phyloP scores from a whole-genome alignment of 495 filamentous ascomycete species.

The Xylaria longipes region DNA sequence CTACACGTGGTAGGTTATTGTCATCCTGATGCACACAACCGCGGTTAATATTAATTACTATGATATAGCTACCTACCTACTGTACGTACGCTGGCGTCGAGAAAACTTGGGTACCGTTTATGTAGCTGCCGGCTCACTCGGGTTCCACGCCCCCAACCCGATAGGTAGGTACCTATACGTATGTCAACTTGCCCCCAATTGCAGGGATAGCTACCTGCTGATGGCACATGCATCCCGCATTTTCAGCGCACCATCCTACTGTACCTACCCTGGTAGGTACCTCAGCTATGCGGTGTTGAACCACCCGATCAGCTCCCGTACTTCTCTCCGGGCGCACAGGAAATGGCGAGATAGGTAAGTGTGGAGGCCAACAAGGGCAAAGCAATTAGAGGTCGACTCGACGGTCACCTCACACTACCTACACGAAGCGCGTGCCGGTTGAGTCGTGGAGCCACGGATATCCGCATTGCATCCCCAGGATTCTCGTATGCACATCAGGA shows the following conservation, averaged over 20 bases:
- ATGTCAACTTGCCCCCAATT: background rate
- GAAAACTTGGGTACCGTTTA: background rate
- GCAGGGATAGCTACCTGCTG: background rate
- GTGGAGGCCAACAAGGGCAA: background rate
- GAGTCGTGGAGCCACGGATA: background rate
- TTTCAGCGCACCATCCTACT: background rate
- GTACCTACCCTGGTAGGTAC: background rate
- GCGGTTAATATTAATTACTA: background rate
- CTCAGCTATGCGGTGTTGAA: background rate
- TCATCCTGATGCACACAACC: background rate
- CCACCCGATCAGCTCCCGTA: background rate
- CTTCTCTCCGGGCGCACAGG: background rate
- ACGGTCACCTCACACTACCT: background rate
- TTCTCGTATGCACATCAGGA: constrained; percentile 16
- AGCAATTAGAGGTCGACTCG: background rate
- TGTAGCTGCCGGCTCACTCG: background rate
- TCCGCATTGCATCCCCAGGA: background rate
- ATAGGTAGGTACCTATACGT: no score
- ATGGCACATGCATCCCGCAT: background rate
- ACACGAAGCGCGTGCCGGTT: background rate
- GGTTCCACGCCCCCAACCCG: background rate
- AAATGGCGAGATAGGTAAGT: background rate
- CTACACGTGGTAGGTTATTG: constrained; percentile 8
- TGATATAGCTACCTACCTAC: background rate
- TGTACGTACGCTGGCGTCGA: background rate